phyloP scores from a whole-genome alignment of 2,329 filamentous ascomycete genomes.

The Penicillium nordicum region DNA sequence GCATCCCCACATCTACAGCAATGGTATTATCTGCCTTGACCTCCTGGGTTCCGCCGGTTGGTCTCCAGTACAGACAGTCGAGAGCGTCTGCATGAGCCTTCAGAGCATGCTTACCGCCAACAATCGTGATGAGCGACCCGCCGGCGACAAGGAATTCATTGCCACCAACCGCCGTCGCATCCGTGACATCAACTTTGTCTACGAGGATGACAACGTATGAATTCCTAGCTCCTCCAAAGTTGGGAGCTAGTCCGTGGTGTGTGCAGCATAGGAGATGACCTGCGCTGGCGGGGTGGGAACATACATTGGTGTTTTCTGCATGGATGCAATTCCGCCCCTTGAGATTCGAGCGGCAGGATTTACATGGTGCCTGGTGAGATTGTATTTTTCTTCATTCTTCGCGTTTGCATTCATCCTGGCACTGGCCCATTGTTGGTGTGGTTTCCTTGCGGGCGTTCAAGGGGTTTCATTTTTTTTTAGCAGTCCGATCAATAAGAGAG shows the following conservation, averaged over 20 bases:
- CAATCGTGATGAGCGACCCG: conserved; percentile 82
- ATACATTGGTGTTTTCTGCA: conserved; percentile 4
- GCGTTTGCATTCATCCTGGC: conserved; percentile 11
- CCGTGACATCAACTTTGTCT: conserved; percentile 87
- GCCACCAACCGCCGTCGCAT: conserved; percentile 73
- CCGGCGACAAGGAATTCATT: conserved; percentile 87
- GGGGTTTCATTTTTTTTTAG: neutral
- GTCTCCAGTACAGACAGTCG: conserved; percentile 95
- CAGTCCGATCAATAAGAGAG: neutral
- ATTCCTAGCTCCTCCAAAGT: no score
- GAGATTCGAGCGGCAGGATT: neutral
- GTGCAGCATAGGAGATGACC: neutral
- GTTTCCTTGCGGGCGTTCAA: conserved; percentile 2
- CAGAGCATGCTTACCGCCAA: conserved; percentile 99
- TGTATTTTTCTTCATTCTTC: neutral
- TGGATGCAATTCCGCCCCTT: neutral
- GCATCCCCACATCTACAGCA: conserved; percentile 96
- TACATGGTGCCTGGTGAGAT: neutral
- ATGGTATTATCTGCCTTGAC: conserved; percentile 97
- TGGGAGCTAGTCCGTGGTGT: neutral
- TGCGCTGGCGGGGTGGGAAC: neutral
- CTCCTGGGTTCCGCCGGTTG: conserved; percentile 83
- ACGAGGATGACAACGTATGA: conserved; percentile 80
- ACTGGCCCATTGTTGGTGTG: neutral
- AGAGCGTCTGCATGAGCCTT: conserved; percentile 93